A percentile compares a stretch with the other conserved stretches of the same genome.
Evolutionary conservation across 2,329 filamentous ascomycete species (phyloP).

Genomic region (Hypoxylon sp.): DNA sequence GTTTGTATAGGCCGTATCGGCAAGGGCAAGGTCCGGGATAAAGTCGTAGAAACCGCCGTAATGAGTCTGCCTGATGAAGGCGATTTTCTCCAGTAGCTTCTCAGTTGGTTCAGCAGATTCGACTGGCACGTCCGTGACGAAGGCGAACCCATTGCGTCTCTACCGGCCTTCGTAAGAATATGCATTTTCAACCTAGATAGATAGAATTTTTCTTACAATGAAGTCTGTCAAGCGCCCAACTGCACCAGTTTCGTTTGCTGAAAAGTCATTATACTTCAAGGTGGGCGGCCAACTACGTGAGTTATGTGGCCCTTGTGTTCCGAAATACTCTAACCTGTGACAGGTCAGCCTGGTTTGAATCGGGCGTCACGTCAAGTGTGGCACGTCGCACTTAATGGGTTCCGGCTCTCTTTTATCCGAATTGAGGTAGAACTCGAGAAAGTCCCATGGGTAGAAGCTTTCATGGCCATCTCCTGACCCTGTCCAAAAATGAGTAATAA

Average conservation of each 20-base stretch:
- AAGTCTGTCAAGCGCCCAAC: constrained; percentile 74
- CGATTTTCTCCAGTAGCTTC: constrained; percentile 82
- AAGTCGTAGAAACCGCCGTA: constrained; percentile 90
- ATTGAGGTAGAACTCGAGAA: constrained; percentile 67
- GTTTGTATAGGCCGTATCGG: constrained; percentile 93
- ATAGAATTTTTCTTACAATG: constrained; percentile 63
- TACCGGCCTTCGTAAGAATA: constrained; percentile 56
- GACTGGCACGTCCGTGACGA: constrained; percentile 77
- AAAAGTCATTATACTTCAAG: constrained; percentile 73
- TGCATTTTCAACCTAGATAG: background rate
- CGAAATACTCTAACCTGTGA: constrained; percentile 45
- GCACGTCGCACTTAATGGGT: constrained; percentile 52
- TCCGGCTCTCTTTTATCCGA: constrained; percentile 55
- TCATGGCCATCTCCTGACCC: constrained; percentile 78
- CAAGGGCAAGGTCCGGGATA: constrained; percentile 86
- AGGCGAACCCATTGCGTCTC: constrained; percentile 81
- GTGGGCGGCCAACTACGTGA: constrained; percentile 65
- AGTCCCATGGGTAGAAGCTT: constrained; percentile 77
- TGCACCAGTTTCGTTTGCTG: constrained; percentile 66
- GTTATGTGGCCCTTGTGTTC: constrained; percentile 55
- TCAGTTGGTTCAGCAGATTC: constrained; percentile 79
- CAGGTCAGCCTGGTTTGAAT: constrained; percentile 9
- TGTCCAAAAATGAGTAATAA: constrained; percentile 53
- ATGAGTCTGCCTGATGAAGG: constrained; percentile 90
- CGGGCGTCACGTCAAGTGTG: background rate